Conservation (phyloP, 106 monocot species). For the Chionographis japonica region DNA sequence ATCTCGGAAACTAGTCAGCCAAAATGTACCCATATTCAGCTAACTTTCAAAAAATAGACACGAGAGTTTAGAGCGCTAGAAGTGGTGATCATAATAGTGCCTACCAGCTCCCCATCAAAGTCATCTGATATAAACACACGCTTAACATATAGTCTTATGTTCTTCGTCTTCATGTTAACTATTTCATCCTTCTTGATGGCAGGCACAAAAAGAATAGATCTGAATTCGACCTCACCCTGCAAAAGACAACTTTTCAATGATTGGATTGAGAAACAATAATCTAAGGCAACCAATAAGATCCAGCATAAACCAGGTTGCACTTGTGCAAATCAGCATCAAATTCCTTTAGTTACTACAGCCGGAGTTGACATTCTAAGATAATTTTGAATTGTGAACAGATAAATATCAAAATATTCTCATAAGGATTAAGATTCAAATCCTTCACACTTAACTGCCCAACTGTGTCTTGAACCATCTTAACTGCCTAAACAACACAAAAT, state of each 20-base stretch:
- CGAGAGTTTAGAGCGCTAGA: neutral
- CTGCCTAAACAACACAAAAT: too few species aligned
- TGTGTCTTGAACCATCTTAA: too few species aligned
- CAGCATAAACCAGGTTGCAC: too few species aligned
- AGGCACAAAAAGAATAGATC: conserved; percentile 90
- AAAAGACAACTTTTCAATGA: neutral
- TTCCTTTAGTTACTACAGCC: too few species aligned
- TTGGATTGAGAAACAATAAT: too few species aligned
- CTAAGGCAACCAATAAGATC: too few species aligned
- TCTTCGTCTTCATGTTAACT: conserved; percentile 76
- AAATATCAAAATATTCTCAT: too few species aligned
- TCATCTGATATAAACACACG: conserved; percentile 99
- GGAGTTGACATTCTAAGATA: too few species aligned
- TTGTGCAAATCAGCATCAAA: too few species aligned
- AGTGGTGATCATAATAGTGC: neutral
- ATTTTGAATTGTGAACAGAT: too few species aligned
- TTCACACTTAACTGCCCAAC: too few species aligned
- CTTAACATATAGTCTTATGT: conserved; percentile 95
- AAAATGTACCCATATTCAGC: conserved; percentile 7
- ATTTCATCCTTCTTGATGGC: conserved; percentile 75
- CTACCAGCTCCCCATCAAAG: conserved; percentile 97
- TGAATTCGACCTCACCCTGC: conserved; percentile 98
- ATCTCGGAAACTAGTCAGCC: conserved; percentile 77
- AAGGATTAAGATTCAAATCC: too few species aligned
- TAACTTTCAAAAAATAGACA: neutral